These are phyloP conservation scores for Sporothrix sp. DNA, from an alignment of 2,329 filamentous ascomycete genomes.

Conservation along the genomic window DNA sequence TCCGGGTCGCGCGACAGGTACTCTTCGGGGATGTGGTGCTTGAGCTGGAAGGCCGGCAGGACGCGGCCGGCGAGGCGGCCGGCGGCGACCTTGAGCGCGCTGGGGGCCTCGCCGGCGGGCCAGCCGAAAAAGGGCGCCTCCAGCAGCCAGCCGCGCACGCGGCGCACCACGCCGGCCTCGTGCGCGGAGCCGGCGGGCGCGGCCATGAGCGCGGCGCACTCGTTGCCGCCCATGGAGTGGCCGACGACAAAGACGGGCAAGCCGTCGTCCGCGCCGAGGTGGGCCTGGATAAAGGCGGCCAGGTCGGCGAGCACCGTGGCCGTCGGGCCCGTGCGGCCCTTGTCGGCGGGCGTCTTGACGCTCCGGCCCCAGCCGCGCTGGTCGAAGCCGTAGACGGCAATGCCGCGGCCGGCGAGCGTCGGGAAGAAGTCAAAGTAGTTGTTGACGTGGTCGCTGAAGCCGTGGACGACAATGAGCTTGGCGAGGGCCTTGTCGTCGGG, in stretches of 20 bases:
- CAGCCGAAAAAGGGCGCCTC: conserved; percentile 75
- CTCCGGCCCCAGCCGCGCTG: conserved; percentile 83
- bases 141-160: conserved; percentile 63
- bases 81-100: conserved; percentile 48
- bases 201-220: conserved; percentile 54
- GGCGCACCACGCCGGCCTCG: conserved; percentile 40
- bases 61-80: conserved; percentile 60
- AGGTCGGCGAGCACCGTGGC: conserved; percentile 65
- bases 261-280: conserved; percentile 29
- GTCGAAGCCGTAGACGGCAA: conserved; percentile 70
- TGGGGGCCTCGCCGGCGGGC: conserved; percentile 54
- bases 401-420: conserved; percentile 56
- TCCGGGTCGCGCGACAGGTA: conserved; percentile 58
- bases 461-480: conserved; percentile 74
- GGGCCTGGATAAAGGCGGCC: conserved; percentile 58
- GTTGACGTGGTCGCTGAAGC: conserved; percentile 79
- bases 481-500: conserved; percentile 51
- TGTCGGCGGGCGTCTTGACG: conserved; percentile 49
- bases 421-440: conserved; percentile 69
- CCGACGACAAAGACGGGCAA: conserved; percentile 75
- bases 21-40: conserved; percentile 53
- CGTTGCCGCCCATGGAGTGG: conserved; percentile 82
- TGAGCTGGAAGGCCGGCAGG: conserved; percentile 57
- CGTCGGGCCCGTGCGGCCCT: conserved; percentile 67
- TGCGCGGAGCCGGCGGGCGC: conserved; percentile 32